Conservation (phyloP, 805 yeast species). For the Saccharomycodes ludwigii region DNA sequence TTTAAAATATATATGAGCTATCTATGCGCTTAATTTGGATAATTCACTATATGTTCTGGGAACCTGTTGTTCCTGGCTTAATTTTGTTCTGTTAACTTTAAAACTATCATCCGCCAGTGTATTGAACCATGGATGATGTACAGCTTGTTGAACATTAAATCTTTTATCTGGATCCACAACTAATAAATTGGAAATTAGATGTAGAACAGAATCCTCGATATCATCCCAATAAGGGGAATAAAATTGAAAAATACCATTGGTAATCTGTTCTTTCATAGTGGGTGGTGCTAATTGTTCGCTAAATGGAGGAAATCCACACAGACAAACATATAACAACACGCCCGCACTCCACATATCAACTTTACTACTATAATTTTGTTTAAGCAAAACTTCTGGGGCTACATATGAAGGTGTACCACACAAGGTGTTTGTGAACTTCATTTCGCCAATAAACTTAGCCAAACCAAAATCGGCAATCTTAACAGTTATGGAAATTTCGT, state of each 20-base stretch:
- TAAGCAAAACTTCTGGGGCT: slow-evolving; percentile 62
- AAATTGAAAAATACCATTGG: slow-evolving; percentile 56
- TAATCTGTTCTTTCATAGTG: slow-evolving; percentile 60
- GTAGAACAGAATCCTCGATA: slow-evolving; percentile 51
- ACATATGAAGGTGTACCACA: slow-evolving; percentile 87
- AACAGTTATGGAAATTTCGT: slow-evolving; percentile 50
- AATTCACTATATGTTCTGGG: slow-evolving; percentile 29
- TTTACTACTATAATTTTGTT: slow-evolving; percentile 50
- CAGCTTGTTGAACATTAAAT: slow-evolving; percentile 73
- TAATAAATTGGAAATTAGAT: slow-evolving; percentile 48
- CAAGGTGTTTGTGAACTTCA: slow-evolving; percentile 60
- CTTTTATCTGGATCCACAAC: slow-evolving; percentile 57
- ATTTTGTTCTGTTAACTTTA: slow-evolving; percentile 3
- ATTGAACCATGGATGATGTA: slow-evolving; percentile 78
- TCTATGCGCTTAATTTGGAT: slow-evolving; percentile 10
- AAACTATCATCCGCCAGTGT: slow-evolving; percentile 2
- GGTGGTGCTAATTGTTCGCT: slow-evolving; percentile 78
- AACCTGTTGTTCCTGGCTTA: slow-evolving; percentile 1
- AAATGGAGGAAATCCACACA: slow-evolving; percentile 79
- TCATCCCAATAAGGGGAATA: slow-evolving; percentile 74
- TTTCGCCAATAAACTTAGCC: slow-evolving; percentile 50
- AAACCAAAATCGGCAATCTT: slow-evolving; percentile 79
- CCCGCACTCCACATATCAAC: slow-evolving; percentile 81
- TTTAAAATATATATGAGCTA: no score
- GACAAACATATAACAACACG: slow-evolving; percentile 61